Percentiles rank a stretch among this genome's conserved stretches.
Evolutionary conservation across 768 basidiomycete genomes (phyloP).

Genomic region (Rickenella mellea): DNA sequence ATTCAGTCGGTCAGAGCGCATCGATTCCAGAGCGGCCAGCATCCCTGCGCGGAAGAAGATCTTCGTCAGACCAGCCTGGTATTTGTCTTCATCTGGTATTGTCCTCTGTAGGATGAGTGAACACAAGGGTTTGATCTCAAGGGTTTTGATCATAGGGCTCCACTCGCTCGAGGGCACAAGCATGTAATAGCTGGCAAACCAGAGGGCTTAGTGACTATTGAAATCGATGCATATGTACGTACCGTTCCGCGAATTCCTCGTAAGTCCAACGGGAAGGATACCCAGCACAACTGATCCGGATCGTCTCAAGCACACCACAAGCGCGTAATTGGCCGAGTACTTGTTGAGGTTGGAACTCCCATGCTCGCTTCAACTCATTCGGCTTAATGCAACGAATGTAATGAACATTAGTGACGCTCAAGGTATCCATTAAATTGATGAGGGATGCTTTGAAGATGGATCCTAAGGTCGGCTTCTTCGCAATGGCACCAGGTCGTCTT

Average conservation of each 20-base stretch:
- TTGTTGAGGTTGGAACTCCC: constrained; percentile 95
- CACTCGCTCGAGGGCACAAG: constrained; percentile 81
- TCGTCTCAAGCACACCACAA: constrained; percentile 98
- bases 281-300: constrained; percentile 96
- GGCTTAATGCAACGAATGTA: constrained; percentile 99
- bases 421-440: constrained; percentile 91
- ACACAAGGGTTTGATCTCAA: constrained; percentile 77
- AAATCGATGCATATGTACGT: constrained; percentile 15
- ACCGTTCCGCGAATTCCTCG: constrained; percentile 98
- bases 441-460: constrained; percentile 97
- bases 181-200: constrained; percentile 79
- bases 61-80: constrained; percentile 93
- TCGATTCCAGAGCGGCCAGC: constrained; percentile 89
- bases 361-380: constrained; percentile 91
- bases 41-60: constrained; percentile 99
- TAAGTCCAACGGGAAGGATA: constrained; percentile 98
- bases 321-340: constrained; percentile 92
- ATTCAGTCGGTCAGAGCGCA: constrained; percentile 82
- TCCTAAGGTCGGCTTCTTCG: constrained; percentile 93
- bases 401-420: constrained; percentile 95
- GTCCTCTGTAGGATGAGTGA: constrained; percentile 76
- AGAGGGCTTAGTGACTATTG: constrained; percentile 11
- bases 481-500: constrained; percentile 58
- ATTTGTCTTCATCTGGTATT: constrained; percentile 91
- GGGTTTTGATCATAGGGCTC: constrained; percentile 73